Conservation (phyloP, 345 rosid species). For the Syzygium aqueum region DNA sequence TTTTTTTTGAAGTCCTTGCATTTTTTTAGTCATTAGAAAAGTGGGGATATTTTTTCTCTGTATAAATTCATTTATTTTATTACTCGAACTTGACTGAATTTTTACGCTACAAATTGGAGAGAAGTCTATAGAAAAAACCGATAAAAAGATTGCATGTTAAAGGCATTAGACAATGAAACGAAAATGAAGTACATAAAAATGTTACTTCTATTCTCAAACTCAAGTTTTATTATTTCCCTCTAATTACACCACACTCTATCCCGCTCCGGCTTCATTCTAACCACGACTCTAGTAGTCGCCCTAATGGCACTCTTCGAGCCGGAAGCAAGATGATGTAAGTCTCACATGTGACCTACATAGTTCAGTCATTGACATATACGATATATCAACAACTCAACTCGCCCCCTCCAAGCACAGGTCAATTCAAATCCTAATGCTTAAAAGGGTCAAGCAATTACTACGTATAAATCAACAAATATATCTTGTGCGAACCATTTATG, state of each 20-base stretch:
- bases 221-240: background rate
- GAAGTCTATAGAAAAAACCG: background rate
- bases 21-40: background rate
- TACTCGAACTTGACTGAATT: background rate
- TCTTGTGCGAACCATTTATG: background rate
- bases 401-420: background rate
- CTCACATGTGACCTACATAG: too few species aligned
- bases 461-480: background rate
- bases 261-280: background rate
- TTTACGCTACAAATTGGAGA: background rate
- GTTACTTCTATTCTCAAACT: background rate
- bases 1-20: background rate
- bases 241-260: background rate
- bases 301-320: too few species aligned
- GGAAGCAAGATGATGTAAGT: too few species aligned
- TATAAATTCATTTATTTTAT: too few species aligned
- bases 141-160: background rate
- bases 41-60: background rate
- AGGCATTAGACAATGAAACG: background rate
- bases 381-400: background rate
- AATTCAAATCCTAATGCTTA: background rate
- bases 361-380: too few species aligned
- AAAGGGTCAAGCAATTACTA: background rate
- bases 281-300: background rate
- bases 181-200: background rate